phyloP scores from a whole-genome alignment of 352 stramenopile genomes.

The Thraustochytrium sp. region DNA sequence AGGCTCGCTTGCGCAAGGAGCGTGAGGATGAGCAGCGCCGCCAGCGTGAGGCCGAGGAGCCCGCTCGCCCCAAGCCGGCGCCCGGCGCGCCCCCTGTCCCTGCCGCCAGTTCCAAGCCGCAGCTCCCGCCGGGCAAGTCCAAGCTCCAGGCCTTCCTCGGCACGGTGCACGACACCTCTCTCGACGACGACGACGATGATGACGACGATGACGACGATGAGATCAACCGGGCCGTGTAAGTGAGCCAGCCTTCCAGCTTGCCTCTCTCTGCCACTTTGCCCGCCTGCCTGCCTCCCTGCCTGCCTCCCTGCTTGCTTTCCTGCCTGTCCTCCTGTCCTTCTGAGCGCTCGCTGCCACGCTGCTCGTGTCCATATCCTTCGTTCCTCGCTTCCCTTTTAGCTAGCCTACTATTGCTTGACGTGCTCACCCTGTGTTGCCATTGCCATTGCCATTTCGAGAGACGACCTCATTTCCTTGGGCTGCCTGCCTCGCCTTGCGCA shows the following conservation, averaged over 20 bases:
- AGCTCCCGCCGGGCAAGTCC: not conserved
- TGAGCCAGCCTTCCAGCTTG: no score
- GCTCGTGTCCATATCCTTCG: not conserved
- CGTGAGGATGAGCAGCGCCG: not conserved
- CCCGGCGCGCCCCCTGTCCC: no score
- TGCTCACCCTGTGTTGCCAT: no score
- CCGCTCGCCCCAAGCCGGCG: not conserved
- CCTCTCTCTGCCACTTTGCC: no score
- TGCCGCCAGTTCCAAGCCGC: not conserved
- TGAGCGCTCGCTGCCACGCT: not conserved
- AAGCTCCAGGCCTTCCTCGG: not conserved
- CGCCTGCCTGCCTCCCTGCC: no score
- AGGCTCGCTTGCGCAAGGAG: not conserved
- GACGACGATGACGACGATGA: no score
- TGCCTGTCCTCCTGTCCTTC: not conserved
- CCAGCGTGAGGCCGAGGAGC: not conserved
- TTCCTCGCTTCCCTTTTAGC: not conserved
- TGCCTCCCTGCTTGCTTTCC: not conserved
- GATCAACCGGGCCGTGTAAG: no score
- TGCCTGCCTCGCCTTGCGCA: no score
- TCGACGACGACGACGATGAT: no score
- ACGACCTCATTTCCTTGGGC: no score
- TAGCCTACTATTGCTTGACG: not conserved
- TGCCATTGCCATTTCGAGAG: no score
- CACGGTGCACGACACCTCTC: no score